Base-by-base conservation (phyloP, 2,329 filamentous ascomycete genomes). In the Corinectria fuckeliana region DNA sequence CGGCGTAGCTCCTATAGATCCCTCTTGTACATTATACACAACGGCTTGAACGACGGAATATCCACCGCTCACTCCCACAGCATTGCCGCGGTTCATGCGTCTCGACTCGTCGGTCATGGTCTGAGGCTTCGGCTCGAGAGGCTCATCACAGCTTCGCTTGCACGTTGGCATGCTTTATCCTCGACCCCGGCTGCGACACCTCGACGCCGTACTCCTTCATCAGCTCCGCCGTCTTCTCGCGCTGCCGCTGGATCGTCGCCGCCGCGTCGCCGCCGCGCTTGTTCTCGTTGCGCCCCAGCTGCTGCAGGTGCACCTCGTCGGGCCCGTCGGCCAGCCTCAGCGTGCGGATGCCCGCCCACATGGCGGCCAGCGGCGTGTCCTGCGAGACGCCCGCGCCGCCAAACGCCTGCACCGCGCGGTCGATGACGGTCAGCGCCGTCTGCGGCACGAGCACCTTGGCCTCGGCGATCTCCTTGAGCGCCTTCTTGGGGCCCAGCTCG, bases 391-490 rank as follows among this genome's bases (percentile, higher is more conserved):
- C 95, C 4, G 91, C 92, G 60, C 89, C 95, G 60, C 95, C 95
- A 71, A 93, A 97, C 0, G 92, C 86, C 83, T 99, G 95, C 11
- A 99, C 88, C 0, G 95, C 95, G 62, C 93, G 91, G 81, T 99
- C 95, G 70, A 99, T 94, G 69, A 98, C 91, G 16, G 87, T 88
- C 66, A 97, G 84, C 1, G 91, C 89, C 71, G 89, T 92, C 72
- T 88, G 84, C 0, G 95, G 95, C 8, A 96, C 90, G 16, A 97
- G 85, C 0, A 98, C 89, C 83, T 99, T 99, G 66, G 95, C 94
- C 79, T 97, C 87, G 23, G 93, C 94, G 68, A 99, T 99, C 77
- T 98, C 92, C 76, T 90, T 92, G 61, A 97, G 85, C 0, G 94
- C 92, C 65, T 88, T 87, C 82, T 98, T 98, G 69, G 95, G 91